Conservation (phyloP, 208 protist genomes). For the Trypanosoma cruzi region DNA sequence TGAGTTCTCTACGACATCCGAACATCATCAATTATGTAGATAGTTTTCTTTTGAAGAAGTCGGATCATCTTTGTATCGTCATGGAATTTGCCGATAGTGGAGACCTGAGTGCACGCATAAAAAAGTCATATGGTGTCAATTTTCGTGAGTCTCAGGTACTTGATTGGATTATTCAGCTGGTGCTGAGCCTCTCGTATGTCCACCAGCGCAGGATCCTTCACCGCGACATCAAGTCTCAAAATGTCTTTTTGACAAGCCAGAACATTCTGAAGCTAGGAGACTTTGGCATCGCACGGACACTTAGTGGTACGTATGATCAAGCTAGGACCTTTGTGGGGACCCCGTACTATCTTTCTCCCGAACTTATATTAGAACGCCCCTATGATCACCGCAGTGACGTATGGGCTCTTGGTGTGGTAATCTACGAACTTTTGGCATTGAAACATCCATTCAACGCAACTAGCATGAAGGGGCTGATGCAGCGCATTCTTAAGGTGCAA, state of each 20-base stretch:
- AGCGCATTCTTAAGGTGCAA: constrained; percentile 88
- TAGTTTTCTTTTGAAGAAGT: constrained; percentile 90
- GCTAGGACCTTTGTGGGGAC: constrained; percentile 95
- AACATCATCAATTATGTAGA: constrained; percentile 96
- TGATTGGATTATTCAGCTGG: constrained; percentile 91
- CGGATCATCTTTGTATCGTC: constrained; percentile 92
- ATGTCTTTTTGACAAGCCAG: constrained; percentile 92
- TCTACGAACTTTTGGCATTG: constrained; percentile 89
- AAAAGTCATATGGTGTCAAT: constrained; percentile 76
- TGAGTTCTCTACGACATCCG: constrained; percentile 91
- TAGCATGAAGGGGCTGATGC: constrained; percentile 89
- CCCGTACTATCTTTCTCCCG: constrained; percentile 94
- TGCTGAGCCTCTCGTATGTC: constrained; percentile 89
- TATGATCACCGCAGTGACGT: constrained; percentile 95
- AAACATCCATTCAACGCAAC: constrained; percentile 91
- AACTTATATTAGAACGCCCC: constrained; percentile 92
- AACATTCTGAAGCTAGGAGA: constrained; percentile 93
- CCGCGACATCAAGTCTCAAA: constrained; percentile 94
- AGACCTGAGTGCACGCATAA: constrained; percentile 80
- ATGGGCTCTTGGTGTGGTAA: constrained; percentile 92
- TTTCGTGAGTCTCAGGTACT: constrained; percentile 86
- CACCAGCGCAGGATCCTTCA: constrained; percentile 94
- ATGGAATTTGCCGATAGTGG: constrained; percentile 94
- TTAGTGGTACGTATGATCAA: constrained; percentile 91
- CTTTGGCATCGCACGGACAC: constrained; percentile 93